Percentiles rank a stretch among this genome's conserved stretches.
Conservation (phyloP, 495 filamentous ascomycete genomes). For the Xylaria flabelliformis region DNA sequence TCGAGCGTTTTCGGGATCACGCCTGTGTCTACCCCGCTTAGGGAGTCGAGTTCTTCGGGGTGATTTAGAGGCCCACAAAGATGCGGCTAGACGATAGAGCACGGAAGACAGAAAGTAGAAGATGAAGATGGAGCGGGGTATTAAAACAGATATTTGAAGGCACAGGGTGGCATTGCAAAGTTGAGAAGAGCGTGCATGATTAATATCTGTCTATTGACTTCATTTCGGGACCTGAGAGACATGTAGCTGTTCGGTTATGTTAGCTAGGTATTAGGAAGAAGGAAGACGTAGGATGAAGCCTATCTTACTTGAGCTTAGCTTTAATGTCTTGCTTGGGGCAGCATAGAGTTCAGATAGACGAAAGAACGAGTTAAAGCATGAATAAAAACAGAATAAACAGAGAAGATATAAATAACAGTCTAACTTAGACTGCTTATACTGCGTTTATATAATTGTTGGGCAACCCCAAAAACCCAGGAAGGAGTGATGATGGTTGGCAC, state of each 20-base stretch:
- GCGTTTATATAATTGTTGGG: neutral
- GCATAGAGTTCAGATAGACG: neutral
- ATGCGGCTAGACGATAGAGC: neutral
- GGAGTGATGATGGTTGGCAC: too few relatives aligned
- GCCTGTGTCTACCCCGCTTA: slow-evolving; percentile 24
- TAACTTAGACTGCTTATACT: neutral
- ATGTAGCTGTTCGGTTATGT: neutral
- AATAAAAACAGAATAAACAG: neutral
- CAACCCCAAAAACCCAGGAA: too few relatives aligned
- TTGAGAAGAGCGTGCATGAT: neutral
- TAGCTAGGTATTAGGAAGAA: neutral
- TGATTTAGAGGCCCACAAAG: neutral
- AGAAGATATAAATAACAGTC: neutral
- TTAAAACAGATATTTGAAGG: neutral
- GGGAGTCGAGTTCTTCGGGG: slow-evolving; percentile 19
- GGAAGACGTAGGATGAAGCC: neutral
- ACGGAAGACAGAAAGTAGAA: neutral
- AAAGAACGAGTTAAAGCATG: neutral
- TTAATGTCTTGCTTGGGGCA: neutral
- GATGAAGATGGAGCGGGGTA: neutral
- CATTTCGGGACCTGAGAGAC: neutral
- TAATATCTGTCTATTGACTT: neutral
- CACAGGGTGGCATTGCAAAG: neutral
- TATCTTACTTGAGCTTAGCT: neutral
- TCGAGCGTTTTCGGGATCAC: slow-evolving; percentile 21